These are phyloP conservation scores for Irpex sp. DNA, from an alignment of 1,284 basidiomycete species.

Conservation along the genomic window DNA sequence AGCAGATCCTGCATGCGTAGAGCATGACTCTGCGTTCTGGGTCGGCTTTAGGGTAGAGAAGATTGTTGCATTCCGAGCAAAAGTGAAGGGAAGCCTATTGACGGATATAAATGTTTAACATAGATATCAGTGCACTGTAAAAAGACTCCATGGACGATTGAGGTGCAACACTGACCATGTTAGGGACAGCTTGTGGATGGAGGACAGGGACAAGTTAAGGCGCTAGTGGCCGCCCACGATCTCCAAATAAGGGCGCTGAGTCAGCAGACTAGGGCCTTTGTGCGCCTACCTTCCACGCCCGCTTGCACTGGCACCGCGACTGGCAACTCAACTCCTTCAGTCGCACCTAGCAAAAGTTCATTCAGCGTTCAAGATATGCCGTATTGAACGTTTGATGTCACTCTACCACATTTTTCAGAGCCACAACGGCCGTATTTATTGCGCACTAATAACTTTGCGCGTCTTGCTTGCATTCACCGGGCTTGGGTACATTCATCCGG, in stretches of 20 bases:
- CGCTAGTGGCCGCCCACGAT: background rate
- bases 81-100: conserved; percentile 76
- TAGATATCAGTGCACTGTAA: no score
- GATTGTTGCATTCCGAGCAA: conserved; percentile 92
- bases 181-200: background rate
- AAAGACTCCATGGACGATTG: background rate
- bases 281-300: no score
- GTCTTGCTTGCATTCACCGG: conserved; percentile 30
- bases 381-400: background rate
- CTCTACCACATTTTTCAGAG: background rate
- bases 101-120: no score
- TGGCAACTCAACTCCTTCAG: background rate
- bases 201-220: background rate
- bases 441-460: conserved; percentile 23
- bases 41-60: conserved; percentile 92
- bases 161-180: background rate
- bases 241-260: background rate
- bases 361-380: background rate
- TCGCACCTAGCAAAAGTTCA: background rate
- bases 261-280: background rate
- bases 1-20: conserved; percentile 92
- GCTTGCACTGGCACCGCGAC: no score
- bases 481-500: conserved; percentile 39
- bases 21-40: conserved; percentile 83
- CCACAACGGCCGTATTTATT: conserved; percentile 11